These are phyloP conservation scores for Lepiota subincarnata DNA, from an alignment of 768 basidiomycete genomes.

Conservation along the genomic window DNA sequence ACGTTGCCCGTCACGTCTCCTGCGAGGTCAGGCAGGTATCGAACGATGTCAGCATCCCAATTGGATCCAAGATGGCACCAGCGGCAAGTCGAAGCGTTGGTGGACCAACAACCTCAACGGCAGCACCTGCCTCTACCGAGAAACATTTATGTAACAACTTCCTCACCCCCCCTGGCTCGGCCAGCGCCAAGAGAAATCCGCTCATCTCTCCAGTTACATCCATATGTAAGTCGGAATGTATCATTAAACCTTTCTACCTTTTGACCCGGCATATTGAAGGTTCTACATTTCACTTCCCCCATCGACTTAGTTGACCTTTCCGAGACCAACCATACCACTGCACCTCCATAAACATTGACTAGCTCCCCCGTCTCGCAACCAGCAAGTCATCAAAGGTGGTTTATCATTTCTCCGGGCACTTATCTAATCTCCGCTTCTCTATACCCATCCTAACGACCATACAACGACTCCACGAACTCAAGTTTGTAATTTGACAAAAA, in stretches of 20 bases:
- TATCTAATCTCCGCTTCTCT: background rate
- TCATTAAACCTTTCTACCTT: background rate
- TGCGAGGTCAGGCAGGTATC: slow-evolving; percentile 5
- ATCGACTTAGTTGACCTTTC: slow-evolving; percentile 33
- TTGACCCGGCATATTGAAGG: slow-evolving; percentile 21
- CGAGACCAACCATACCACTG: background rate
- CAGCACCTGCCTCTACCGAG: slow-evolving; percentile 5
- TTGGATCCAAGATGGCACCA: slow-evolving; percentile 10
- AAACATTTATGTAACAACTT: slow-evolving; percentile 15
- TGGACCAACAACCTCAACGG: slow-evolving; percentile 10
- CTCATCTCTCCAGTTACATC: slow-evolving; percentile 31
- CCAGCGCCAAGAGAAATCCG: slow-evolving; percentile 5
- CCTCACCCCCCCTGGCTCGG: slow-evolving; percentile 11
- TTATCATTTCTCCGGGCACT: background rate
- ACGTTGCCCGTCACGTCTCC: slow-evolving; percentile 15
- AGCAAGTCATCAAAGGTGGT: background rate
- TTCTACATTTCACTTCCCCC: slow-evolving; percentile 41
- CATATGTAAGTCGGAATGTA: slow-evolving; percentile 31
- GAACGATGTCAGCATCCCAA: background rate
- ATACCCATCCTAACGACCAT: slow-evolving; percentile 3
- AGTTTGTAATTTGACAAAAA: no score
- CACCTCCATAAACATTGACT: background rate
- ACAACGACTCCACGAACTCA: background rate
- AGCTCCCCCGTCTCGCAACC: background rate
- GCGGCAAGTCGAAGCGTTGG: slow-evolving; percentile 5